Percentiles rank a stretch among this genome's conserved stretches.
These are phyloP conservation scores for Geotrichum reessii DNA, from an alignment of 1,139 yeast species.

Conservation along the genomic window DNA sequence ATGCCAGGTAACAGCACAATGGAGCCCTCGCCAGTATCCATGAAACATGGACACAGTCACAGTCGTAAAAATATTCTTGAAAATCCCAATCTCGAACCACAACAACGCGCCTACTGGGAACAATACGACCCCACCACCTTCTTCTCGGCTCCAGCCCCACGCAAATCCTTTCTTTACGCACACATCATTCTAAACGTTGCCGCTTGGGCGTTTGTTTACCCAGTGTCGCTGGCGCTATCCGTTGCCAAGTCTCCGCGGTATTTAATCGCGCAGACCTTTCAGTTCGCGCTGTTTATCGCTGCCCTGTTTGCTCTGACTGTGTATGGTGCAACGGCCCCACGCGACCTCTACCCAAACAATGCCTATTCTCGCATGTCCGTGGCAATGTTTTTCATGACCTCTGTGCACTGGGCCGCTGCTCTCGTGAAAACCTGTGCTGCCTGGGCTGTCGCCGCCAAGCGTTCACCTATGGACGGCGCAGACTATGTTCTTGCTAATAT, in stretches of 20 bases:
- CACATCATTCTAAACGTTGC: conserved; percentile 50
- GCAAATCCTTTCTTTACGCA: conserved; percentile 48
- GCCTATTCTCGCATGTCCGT: conserved; percentile 64
- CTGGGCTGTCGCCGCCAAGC: conserved; percentile 35
- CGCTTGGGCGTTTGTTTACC: conserved; percentile 58
- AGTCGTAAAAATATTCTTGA: conserved; percentile 78
- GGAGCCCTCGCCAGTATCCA: conserved; percentile 34
- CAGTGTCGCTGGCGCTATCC: conserved; percentile 61
- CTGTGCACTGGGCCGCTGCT: conserved; percentile 53
- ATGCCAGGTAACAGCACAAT: conserved; percentile 15
- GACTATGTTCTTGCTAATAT: conserved; percentile 31
- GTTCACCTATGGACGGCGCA: conserved; percentile 35
- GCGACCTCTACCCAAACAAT: conserved; percentile 68
- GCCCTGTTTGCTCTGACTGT: conserved; percentile 56
- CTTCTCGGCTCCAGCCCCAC: conserved; percentile 46
- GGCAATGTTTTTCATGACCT: conserved; percentile 49
- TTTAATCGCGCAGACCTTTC: conserved; percentile 50
- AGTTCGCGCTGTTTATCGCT: conserved; percentile 43
- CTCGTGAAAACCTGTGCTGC: conserved; percentile 40
- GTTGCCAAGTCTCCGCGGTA: conserved; percentile 54
- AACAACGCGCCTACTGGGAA: conserved; percentile 74
- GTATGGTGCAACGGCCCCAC: conserved; percentile 56
- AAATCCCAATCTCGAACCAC: conserved; percentile 56
- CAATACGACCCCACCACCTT: conserved; percentile 74
- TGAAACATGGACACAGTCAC: conserved; percentile 28